Conservation (phyloP, 2,329 filamentous ascomycete species). For the Rosellinia necatrix region DNA sequence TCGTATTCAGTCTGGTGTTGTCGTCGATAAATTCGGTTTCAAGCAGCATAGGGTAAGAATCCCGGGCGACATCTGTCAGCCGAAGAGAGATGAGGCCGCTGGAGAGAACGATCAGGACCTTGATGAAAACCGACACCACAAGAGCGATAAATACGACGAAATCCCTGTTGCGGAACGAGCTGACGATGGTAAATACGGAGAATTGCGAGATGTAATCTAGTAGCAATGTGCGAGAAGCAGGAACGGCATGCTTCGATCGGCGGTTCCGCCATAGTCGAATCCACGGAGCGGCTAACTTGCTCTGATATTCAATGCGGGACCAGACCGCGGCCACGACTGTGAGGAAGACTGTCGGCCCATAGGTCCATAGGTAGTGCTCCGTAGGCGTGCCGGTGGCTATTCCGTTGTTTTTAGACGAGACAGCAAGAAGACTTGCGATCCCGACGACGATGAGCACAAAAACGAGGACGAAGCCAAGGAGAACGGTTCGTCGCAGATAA, state of each 20-base stretch:
- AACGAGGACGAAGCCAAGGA: not conserved
- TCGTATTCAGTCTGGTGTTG: not conserved
- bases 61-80: not conserved
- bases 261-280: not conserved
- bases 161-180: not conserved
- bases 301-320: constrained; percentile 5
- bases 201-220: constrained; percentile 4
- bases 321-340: not conserved
- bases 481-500: not conserved
- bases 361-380: constrained; percentile 10
- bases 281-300: constrained; percentile 7
- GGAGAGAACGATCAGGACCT: not conserved
- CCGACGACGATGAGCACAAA: not conserved
- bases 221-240: not conserved
- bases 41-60: not conserved
- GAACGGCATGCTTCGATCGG: not conserved
- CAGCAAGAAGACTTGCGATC: not conserved
- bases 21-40: not conserved
- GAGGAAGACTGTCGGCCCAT: constrained; percentile 12
- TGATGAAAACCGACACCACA: not conserved
- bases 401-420: not conserved
- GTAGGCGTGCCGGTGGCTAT: not conserved
- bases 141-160: not conserved
- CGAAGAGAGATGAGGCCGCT: not conserved
- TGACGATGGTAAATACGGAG: not conserved